Evolutionary conservation across 345 rosid species (phyloP).

Genomic region (Dimocarpus longan): DNA sequence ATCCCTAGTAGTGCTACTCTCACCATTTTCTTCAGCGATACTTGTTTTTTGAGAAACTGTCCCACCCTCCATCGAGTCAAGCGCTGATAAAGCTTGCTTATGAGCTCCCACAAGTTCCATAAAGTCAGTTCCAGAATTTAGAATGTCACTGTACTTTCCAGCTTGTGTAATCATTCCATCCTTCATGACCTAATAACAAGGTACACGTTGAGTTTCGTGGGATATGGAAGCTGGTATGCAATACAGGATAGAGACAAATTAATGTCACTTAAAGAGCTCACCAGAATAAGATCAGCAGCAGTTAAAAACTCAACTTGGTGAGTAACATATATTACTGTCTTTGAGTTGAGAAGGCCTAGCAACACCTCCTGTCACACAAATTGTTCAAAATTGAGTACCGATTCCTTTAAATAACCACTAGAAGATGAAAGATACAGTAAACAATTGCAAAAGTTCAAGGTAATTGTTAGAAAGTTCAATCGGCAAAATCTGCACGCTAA

Average conservation of each 20-base stretch:
- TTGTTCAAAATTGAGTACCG: no score
- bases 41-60: conserved; percentile 21
- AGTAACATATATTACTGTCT: conserved; percentile 66
- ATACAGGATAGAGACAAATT: not conserved
- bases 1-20: no score
- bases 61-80: conserved; percentile 43
- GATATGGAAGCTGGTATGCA: not conserved
- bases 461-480: no score
- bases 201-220: not conserved
- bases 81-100: conserved; percentile 50
- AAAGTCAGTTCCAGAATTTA: conserved; percentile 2
- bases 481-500: no score
- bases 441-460: no score
- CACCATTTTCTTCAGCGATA: conserved; percentile 21
- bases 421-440: no score
- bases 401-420: no score
- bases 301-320: conserved; percentile 67
- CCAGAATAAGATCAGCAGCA: conserved; percentile 70
- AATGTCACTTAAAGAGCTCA: conserved; percentile 26
- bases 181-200: conserved; percentile 13
- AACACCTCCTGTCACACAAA: conserved; percentile 48
- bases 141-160: not conserved
- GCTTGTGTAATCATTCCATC: conserved; percentile 1
- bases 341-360: conserved; percentile 46
- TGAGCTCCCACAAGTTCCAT: conserved; percentile 83